Percentiles rank a stretch among this genome's conserved stretches.
Conservation (phyloP, 2,329 filamentous ascomycete species). For the Zopfia rhizophila region DNA sequence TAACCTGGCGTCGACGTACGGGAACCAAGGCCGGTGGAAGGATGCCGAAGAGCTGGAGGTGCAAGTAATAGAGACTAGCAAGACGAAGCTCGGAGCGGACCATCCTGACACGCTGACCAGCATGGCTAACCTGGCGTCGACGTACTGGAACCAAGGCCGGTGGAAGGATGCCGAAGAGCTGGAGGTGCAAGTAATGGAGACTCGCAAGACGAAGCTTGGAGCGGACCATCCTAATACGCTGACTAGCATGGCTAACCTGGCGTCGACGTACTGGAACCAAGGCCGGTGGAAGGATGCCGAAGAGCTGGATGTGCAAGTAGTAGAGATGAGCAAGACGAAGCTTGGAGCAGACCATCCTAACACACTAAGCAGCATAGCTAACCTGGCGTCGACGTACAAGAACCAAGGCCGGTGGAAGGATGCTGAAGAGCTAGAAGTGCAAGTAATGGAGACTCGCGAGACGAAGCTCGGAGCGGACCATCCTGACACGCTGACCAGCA, state of each 20-base stretch:
- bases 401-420: slow-evolving; percentile 14
- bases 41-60: no score
- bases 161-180: slow-evolving; percentile 16
- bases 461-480: slow-evolving; percentile 16
- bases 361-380: slow-evolving; percentile 12
- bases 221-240: slow-evolving; percentile 12
- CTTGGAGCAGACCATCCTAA: slow-evolving; percentile 6
- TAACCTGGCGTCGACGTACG: no score
- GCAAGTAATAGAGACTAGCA: no score
- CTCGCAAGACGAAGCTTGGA: slow-evolving; percentile 12
- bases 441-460: slow-evolving; percentile 11
- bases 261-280: slow-evolving; percentile 15
- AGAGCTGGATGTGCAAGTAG: slow-evolving; percentile 7
- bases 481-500: slow-evolving; percentile 4
- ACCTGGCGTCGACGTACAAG: slow-evolving; percentile 9
- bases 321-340: slow-evolving; percentile 10
- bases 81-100: no score
- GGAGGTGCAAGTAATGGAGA: slow-evolving; percentile 7
- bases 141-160: slow-evolving; percentile 9
- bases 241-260: slow-evolving; percentile 11
- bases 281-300: slow-evolving; percentile 11
- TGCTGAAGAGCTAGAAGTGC: slow-evolving; percentile 7
- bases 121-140: slow-evolving; percentile 11
- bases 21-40: no score
- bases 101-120: no score